Evolutionary conservation across 2,329 filamentous ascomycete species (phyloP).

Genomic region (Trichoderma pleuroti): DNA sequence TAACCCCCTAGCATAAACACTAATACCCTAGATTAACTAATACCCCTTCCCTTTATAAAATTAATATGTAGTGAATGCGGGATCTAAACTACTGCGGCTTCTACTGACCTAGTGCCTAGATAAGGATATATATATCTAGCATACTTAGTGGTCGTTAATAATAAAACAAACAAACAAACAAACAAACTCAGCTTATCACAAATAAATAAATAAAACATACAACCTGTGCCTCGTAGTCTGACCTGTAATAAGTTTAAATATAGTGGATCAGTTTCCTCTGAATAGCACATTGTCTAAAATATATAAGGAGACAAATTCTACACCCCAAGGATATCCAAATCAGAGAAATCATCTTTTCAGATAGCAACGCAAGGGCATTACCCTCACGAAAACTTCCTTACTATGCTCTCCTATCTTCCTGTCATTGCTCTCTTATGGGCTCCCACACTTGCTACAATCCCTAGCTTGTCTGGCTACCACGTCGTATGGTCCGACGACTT

Average conservation of each 20-base stretch:
- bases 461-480: not conserved
- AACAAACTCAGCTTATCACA: too few species aligned
- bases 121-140: too few species aligned
- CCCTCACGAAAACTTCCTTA: not conserved
- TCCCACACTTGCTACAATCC: not conserved
- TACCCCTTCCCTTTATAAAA: too few species aligned
- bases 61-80: too few species aligned
- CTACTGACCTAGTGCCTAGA: too few species aligned
- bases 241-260: not conserved
- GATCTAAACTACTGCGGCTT: too few species aligned
- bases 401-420: not conserved
- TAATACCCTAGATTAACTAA: too few species aligned
- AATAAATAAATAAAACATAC: too few species aligned
- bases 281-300: not conserved
- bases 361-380: not conserved
- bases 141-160: too few species aligned
- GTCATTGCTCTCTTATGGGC: not conserved
- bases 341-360: not conserved
- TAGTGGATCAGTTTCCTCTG: not conserved
- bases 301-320: not conserved
- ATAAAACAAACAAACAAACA: too few species aligned
- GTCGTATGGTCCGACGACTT: not conserved
- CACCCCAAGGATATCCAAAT: not conserved
- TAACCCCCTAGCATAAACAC: too few species aligned
- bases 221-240: not conserved